Evolutionary conservation across 208 protist species (phyloP), one percentile per base, ranked within the genome.

Genomic region (Porcisia hertigi): DNA sequence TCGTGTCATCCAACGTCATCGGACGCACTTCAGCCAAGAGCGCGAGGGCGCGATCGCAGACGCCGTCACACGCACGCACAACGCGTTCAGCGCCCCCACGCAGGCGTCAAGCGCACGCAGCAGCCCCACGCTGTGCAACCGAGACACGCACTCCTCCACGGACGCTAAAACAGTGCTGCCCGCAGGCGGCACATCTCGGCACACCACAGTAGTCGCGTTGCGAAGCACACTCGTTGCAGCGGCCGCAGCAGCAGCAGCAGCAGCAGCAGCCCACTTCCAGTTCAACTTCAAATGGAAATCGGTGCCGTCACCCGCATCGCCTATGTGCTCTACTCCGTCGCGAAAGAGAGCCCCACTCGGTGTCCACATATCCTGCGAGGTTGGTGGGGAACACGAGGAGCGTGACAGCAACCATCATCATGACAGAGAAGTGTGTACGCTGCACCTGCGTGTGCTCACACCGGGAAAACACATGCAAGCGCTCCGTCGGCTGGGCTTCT

Each of bases 11-110:
- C 3, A 3, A 34, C 2, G 6, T 45, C 62, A 14, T 20, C 62
- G 62, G 62, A 30, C 62, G 62, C 36, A 52, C 25, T 34, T 67
- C 62, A 5, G 39, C 62, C 62, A 67, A 20, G 20, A 49, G 6
- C 62, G 39, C 9, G 20, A 34, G 20, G 62, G 23, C 58, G 34
- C 58, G 34, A 62, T 30, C 62, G 41, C 34, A 34, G 39, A 34
- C 14, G n/a, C 62, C 62, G 41, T 67, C 62, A 67, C 62, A 25
- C 62, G 62, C 62, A 49, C 39, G 62, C 62, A 67, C 39, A 34
- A 67, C 18, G 62, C 62, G 62, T 52, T 49, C 62, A 67, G 14
- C 3, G 14, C 62, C 62, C 18, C 41, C 62, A 23, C 62, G 39
- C 14, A 18, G 41, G 23, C 12, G 5, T 14, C 39, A 8, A 30